Base-by-base conservation (phyloP, 108 stramenopile species). In the Schizochytrium sp. region DNA sequence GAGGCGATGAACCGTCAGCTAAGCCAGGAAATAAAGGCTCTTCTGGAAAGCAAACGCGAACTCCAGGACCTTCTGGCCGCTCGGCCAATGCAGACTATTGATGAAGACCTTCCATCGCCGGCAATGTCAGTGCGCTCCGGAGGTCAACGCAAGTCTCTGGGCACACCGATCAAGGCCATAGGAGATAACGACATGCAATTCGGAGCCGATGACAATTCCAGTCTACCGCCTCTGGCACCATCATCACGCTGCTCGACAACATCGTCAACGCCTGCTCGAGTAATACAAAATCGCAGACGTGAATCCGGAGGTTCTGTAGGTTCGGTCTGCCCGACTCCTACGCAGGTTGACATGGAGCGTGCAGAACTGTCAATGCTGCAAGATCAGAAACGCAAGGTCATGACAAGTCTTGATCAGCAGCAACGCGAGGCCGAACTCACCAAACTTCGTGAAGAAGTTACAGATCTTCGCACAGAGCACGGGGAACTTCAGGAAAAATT, bases 1-100 rank as follows among this genome's bases (percentile, higher is more conserved):
- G 76, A 83, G 76, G 76, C 47, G 28, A 83, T 83, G 76, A 83
- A 83, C 53, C 76, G 76, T 0, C 47, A 83, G 53, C 76, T 83
- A 5, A 17, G 76, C 76, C 28, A 83, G 76, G 76, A 83, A 53
- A 83, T 55, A n/a, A 49, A 28, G 47, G 76, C 28, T 53, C 76
- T 83, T 1, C 47, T 83, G 5, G 76, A 83, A 28, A 55, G 50
- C 76, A 83, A 83, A 42, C 76, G 53, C 13, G 76, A 83, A 53
- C 76, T 83, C 53, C 76, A 83, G 53, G 76, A 83, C 53, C 5
- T 49, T n/a, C 53, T 83, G n/a, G 76, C 76, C 15, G 8, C 76
- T 8, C 10, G 50, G 76, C 76, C 76, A 0, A 46, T 69, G 64
- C 64, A 69, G 64, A 0, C 64, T 1, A 69, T 69, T 44, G 5